phyloP scores from a whole-genome alignment of 495 filamentous ascomycete genomes.

The Chaetomidium leptoderma region DNA sequence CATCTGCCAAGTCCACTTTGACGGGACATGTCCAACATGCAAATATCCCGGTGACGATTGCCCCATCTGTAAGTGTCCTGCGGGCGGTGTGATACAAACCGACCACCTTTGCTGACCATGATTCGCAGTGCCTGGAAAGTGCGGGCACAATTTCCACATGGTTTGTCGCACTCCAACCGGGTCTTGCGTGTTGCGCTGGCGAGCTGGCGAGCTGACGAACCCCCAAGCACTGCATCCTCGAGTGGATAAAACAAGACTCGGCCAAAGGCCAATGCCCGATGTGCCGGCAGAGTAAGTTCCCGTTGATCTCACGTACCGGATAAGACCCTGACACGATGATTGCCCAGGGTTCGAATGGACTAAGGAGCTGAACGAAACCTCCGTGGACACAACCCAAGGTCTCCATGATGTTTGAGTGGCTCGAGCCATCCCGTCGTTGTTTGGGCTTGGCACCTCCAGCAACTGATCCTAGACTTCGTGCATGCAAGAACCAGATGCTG shows the following conservation, averaged over 20 bases:
- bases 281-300: conserved; percentile 85
- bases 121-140: conserved; percentile 79
- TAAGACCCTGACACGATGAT: conserved; percentile 2
- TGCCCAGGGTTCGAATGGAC: conserved; percentile 64
- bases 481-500: too few species aligned
- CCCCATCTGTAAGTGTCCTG: conserved; percentile 63
- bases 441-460: not conserved
- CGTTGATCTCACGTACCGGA: not conserved
- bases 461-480: too few species aligned
- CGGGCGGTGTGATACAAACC: not conserved
- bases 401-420: not conserved
- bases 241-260: conserved; percentile 92
- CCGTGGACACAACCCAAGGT: conserved; percentile 19
- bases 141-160: conserved; percentile 97
- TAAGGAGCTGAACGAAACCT: conserved; percentile 25
- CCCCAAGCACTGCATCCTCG: conserved; percentile 81
- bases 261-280: conserved; percentile 95
- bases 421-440: too few species aligned
- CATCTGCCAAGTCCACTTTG: conserved; percentile 97
- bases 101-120: conserved; percentile 10
- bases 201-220: not conserved
- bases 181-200: too few species aligned
- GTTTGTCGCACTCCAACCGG: conserved; percentile 43
- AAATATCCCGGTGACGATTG: conserved; percentile 98
- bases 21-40: conserved; percentile 95